Evolutionary conservation across 495 filamentous ascomycete species (phyloP).

Genomic region (Trichoderma parareesei): DNA sequence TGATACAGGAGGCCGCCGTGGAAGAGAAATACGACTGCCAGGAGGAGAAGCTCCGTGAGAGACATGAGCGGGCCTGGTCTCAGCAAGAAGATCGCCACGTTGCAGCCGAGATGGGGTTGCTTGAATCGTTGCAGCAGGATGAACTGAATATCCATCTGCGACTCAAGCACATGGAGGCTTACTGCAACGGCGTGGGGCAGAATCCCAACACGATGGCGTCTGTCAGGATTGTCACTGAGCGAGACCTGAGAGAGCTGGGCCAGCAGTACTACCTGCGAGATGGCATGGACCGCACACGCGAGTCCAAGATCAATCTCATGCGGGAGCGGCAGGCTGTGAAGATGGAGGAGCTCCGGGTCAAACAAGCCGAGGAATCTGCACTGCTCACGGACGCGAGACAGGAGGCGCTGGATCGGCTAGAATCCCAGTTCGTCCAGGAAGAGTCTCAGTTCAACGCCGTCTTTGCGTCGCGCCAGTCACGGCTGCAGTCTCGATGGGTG

Average conservation of each 20-base stretch:
- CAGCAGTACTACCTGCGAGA: slow-evolving; percentile 64
- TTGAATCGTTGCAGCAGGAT: slow-evolving; percentile 39
- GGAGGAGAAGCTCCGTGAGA: slow-evolving; percentile 39
- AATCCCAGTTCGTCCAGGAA: slow-evolving; percentile 46
- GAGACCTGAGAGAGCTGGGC: slow-evolving; percentile 53
- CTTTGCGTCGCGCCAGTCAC: slow-evolving; percentile 42
- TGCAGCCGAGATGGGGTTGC: slow-evolving; percentile 58
- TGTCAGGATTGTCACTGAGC: slow-evolving; percentile 45
- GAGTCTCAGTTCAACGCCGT: slow-evolving; percentile 39
- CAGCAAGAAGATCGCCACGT: slow-evolving; percentile 70
- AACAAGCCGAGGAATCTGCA: slow-evolving; percentile 57
- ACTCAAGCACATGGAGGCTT: slow-evolving; percentile 72
- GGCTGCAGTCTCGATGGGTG: slow-evolving; percentile 50
- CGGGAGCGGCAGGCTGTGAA: slow-evolving; percentile 66
- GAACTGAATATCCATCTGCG: slow-evolving; percentile 56
- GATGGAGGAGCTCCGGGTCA: slow-evolving; percentile 54
- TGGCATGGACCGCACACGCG: slow-evolving; percentile 62
- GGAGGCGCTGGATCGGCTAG: slow-evolving; percentile 47
- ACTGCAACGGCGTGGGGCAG: slow-evolving; percentile 53
- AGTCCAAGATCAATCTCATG: slow-evolving; percentile 69
- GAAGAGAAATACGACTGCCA: slow-evolving; percentile 34
- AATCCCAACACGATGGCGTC: slow-evolving; percentile 26
- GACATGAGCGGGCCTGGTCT: slow-evolving; percentile 42
- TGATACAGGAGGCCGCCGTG: slow-evolving; percentile 27
- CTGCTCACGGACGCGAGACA: slow-evolving; percentile 43